A percentile compares a stretch with the other conserved stretches of the same genome.
These are phyloP conservation scores for Ramalina intermedia DNA, from an alignment of 495 filamentous ascomycete species.

Conservation along the genomic window DNA sequence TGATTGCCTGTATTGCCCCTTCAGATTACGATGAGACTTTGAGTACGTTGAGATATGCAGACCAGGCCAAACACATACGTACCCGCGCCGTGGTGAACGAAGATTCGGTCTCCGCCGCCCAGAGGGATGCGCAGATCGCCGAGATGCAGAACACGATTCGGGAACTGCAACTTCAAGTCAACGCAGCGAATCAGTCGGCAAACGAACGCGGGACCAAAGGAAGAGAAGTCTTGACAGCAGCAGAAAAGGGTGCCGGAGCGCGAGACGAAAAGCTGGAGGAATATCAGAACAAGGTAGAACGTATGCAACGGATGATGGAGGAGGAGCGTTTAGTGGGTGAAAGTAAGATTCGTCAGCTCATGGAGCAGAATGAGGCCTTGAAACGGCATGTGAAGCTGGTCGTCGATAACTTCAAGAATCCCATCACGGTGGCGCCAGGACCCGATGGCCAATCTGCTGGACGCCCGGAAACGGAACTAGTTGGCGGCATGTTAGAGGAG, in stretches of 20 bases:
- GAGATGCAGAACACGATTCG: slow-evolving; percentile 93
- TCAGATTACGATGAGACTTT: slow-evolving; percentile 96
- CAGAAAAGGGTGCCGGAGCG: slow-evolving; percentile 33
- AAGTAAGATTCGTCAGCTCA: slow-evolving; percentile 73
- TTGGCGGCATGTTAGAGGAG: slow-evolving; percentile 2
- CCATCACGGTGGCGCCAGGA: slow-evolving; percentile 45
- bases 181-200: slow-evolving; percentile 19
- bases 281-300: slow-evolving; percentile 71
- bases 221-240: slow-evolving; percentile 17
- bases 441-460: slow-evolving; percentile 14
- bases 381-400: slow-evolving; percentile 74
- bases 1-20: slow-evolving; percentile 95
- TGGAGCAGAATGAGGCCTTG: slow-evolving; percentile 80
- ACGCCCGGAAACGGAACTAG: slow-evolving; percentile 5
- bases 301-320: slow-evolving; percentile 89
- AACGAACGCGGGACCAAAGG: slow-evolving; percentile 16
- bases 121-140: slow-evolving; percentile 83
- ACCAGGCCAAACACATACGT: slow-evolving; percentile 94
- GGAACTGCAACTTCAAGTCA: slow-evolving; percentile 60
- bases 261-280: slow-evolving; percentile 71
- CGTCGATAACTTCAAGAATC: slow-evolving; percentile 75
- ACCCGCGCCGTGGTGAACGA: slow-evolving; percentile 95
- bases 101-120: slow-evolving; percentile 69
- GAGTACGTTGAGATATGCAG: slow-evolving; percentile 88
- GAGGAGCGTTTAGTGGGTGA: slow-evolving; percentile 77